Conservation (phyloP, 192 early-diverging fungal genomes). For the Lobosporangium transversale region DNA sequence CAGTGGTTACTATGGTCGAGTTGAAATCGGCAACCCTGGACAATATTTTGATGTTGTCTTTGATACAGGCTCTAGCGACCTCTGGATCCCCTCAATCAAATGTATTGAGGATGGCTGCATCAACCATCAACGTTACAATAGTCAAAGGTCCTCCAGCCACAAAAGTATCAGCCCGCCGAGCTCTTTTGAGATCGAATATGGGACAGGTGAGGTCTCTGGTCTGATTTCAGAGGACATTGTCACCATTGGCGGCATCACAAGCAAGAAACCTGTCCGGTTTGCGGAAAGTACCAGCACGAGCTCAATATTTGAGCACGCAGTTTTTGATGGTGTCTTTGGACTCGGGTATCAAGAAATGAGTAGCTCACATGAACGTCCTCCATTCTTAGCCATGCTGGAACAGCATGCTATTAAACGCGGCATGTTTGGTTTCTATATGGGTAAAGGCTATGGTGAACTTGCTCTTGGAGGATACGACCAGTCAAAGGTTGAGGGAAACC, state of each 20-base stretch:
- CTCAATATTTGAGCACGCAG: slow-evolving; percentile 26
- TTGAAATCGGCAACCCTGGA: slow-evolving; percentile 45
- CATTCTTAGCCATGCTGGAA: slow-evolving; percentile 44
- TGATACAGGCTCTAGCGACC: slow-evolving; percentile 71
- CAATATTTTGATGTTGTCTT: slow-evolving; percentile 56
- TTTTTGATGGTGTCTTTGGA: slow-evolving; percentile 51
- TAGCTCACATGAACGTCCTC: slow-evolving; percentile 28
- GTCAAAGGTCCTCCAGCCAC: slow-evolving; percentile 15
- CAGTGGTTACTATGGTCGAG: slow-evolving; percentile 44
- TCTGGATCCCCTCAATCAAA: slow-evolving; percentile 66
- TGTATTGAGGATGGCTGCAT: slow-evolving; percentile 54
- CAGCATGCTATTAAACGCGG: slow-evolving; percentile 18
- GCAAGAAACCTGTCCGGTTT: slow-evolving; percentile 30
- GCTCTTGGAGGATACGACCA: slow-evolving; percentile 88
- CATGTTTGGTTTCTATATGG: slow-evolving; percentile 50
- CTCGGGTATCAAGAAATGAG: slow-evolving; percentile 50
- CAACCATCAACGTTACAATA: slow-evolving; percentile 28
- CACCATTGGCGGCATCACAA: slow-evolving; percentile 22
- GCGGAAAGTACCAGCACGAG: slow-evolving; percentile 41
- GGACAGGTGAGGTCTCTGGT: slow-evolving; percentile 35
- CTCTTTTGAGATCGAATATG: slow-evolving; percentile 46
- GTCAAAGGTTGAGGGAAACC: slow-evolving; percentile 68
- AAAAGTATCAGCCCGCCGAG: neutral
- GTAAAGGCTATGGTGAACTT: slow-evolving; percentile 74
- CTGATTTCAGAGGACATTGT: slow-evolving; percentile 44